Base-by-base conservation (phyloP, 2,329 filamentous ascomycete genomes). In the Podosphaera xanthii region DNA sequence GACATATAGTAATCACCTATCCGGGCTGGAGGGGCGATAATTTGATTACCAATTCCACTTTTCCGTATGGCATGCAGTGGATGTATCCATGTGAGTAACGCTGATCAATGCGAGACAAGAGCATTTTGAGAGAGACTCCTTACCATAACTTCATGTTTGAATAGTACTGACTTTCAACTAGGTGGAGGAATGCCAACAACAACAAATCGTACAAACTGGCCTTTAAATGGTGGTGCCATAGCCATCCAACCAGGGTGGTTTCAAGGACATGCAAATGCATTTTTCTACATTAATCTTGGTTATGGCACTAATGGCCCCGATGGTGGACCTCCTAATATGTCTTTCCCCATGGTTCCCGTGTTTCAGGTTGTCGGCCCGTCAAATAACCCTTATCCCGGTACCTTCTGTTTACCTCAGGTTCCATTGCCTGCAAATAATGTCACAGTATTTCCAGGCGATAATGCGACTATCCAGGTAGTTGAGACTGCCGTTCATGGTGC, bases 171-270 rank as follows among this genome's bases (percentile, higher is more conserved):
- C 46, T 60, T 22, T 34, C 14, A 36, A 33, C 44, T 66, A 96
- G 91, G 91, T 70, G 92, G 92, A 60, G 92, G 92, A 62, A 82
- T 91, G 74, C 75, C 76, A 54, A 78, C 80, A 44, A 86, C 87
- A 0, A 77, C 72, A 52, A 97, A 98, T 73, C 82, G 91, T 62
- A 95, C 92, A 12, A 87, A 84, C 73, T 97, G 92, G 92, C 90
- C 92, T 14, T 77, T 88, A 57, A 80, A 74, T 36, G 92, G 92
- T 65, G 92, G 92, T 62, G 88, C 89, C n/a, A 68, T 98, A 61
- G 79, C 88, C 57, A 78, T 96, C 67, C 91, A 97, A 69, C 92
- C 92, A 0, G 92, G 91, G 67, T 97, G 92, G 92, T 96, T 96
- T 75, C 82, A 83, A 60, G 92, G 92, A 63, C 92, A 97, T 70